phyloP scores from a whole-genome alignment of 352 stramenopile species.

The Phytophthora pseudosyringae region DNA sequence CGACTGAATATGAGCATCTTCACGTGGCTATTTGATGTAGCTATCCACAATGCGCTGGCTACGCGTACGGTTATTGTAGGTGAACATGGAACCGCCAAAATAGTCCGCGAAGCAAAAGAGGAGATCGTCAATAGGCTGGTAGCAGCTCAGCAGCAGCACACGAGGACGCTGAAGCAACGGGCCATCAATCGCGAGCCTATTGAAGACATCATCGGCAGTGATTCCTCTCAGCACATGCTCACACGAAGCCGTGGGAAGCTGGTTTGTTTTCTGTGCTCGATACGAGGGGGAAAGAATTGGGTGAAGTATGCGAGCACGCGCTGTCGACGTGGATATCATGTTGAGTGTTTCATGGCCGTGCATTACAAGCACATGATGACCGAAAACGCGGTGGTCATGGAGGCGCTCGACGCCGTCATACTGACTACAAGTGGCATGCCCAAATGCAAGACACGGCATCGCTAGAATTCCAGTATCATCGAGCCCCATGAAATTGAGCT shows the following conservation, averaged over 20 bases:
- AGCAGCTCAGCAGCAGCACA: neutral
- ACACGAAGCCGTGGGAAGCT: neutral
- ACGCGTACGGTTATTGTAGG: neutral
- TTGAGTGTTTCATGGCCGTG: slow-evolving; percentile 10
- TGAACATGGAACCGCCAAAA: neutral
- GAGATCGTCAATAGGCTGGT: neutral
- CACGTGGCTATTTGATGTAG: neutral
- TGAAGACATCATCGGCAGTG: neutral
- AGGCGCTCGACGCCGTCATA: slow-evolving; percentile 3
- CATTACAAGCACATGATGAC: slow-evolving; percentile 21
- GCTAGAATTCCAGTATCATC: slow-evolving; percentile 1
- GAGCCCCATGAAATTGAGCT: neutral
- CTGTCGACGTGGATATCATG: slow-evolving; percentile 4
- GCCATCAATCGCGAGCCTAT: neutral
- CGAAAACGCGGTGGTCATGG: slow-evolving; percentile 6
- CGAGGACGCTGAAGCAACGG: neutral
- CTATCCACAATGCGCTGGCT: neutral
- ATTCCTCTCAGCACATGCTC: slow-evolving; percentile 2
- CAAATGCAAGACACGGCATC: neutral
- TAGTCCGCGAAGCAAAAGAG: neutral
- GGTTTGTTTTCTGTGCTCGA: slow-evolving; percentile 3
- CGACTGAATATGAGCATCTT: neutral
- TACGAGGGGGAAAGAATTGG: slow-evolving; percentile 6
- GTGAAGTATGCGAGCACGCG: slow-evolving; percentile 7
- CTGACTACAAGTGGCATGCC: slow-evolving; percentile 9